Base-by-base conservation (phyloP, 2,329 filamentous ascomycete species). In the Microsporum audouinii region DNA sequence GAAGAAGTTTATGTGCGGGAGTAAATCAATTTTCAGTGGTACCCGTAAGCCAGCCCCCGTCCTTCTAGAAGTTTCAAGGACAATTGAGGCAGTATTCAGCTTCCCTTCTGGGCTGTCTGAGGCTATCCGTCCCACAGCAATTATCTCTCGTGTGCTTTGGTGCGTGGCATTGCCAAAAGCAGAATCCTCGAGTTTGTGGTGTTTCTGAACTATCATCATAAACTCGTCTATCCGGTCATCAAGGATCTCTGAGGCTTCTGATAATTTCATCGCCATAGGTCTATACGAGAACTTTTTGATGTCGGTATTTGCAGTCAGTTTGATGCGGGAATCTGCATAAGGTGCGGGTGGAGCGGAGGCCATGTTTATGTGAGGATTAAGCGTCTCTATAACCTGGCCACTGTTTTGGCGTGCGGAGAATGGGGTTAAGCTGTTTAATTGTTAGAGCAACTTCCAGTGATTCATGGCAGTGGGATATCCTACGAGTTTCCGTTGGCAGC, bases 141-240 rank as follows among this genome's bases (percentile, higher is more conserved):
- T 84, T 39, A 97, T 84, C 69, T 96, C 90, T 27, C 84, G 86
- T 1, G 90, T 95, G 66, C 89, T 89, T 72, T 95, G 88, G 60
- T 82, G 85, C 27, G 89, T 88, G 10, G 94, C 90, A 71, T 89
- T 96, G 56, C 91, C 91, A 72, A 99, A 95, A 0, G 84, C 87
- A 17, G 83, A 82, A 62, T 94, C 87, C 17, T 94, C 88, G 4
- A 96, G 78, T 12, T 82, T 79, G 73, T 95, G 84, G 65, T 91
- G 80, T 61, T 87, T 83, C 74, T 89, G 85, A 3, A 95, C 80
- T 1, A 91, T 73, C n/a, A 79, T 77, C 62, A 84, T 81, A 69
- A 96, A 96, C 64, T 91, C 90, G 68, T 97, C 91, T 77, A 99
- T 96, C 67, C 91, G 83, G 74, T 97, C 92, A 74, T 99, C 94